Conservation (phyloP, 306 rosid species). For the Prunus persica region DNA sequence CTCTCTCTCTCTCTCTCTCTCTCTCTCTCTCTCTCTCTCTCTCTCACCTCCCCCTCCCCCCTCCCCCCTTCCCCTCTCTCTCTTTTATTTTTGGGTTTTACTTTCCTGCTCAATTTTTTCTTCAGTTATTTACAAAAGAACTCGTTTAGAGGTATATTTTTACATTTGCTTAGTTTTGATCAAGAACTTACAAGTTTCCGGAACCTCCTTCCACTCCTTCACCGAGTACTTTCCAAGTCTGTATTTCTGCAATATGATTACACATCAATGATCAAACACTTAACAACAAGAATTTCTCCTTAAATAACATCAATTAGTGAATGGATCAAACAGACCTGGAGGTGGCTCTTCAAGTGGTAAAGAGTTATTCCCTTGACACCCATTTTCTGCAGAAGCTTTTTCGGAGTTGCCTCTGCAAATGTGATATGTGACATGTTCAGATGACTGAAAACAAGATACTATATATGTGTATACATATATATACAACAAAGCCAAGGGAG, state of each 20-base stretch:
- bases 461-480: not conserved
- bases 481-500: not conserved
- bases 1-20: too few species aligned
- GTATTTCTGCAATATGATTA: slow-evolving; percentile 18
- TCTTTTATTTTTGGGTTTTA: too few species aligned
- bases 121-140: not conserved
- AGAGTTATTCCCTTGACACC: slow-evolving; percentile 19
- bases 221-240: slow-evolving; percentile 13
- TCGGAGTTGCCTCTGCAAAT: slow-evolving; percentile 21
- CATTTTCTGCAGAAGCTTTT: slow-evolving; percentile 12
- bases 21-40: too few species aligned
- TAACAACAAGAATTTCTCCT: not conserved
- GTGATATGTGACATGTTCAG: not conserved
- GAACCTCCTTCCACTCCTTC: slow-evolving; percentile 16
- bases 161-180: not conserved
- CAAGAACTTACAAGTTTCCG: not conserved
- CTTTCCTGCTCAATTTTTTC: not conserved
- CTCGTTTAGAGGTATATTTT: not conserved
- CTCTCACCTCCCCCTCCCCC: too few species aligned
- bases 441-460: not conserved
- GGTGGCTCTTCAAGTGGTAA: slow-evolving; percentile 26
- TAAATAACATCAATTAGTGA: not conserved
- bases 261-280: not conserved
- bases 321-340: slow-evolving; percentile 20
- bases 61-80: too few species aligned